Conservation (phyloP, 2,329 filamentous ascomycete genomes). For the Pezizomycotina sp. region DNA sequence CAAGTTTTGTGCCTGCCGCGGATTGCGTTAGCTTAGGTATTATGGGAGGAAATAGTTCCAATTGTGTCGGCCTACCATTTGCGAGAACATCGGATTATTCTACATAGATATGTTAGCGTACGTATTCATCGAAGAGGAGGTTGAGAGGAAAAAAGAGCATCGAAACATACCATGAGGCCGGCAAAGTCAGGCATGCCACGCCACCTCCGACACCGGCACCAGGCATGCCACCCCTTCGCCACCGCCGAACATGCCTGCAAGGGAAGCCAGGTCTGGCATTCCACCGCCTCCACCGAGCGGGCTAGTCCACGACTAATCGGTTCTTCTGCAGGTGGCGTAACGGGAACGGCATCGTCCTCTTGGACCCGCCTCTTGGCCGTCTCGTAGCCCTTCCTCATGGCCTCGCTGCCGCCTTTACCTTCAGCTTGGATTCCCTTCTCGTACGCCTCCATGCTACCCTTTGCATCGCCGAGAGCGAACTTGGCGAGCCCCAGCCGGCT, state of each 20-base stretch:
- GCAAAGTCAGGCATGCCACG: conserved; percentile 77
- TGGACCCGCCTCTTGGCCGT: conserved; percentile 78
- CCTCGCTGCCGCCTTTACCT: conserved; percentile 82
- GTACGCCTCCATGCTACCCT: conserved; percentile 90
- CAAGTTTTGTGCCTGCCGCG: conserved; percentile 85
- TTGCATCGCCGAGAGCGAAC: conserved; percentile 79
- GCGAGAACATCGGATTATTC: conserved; percentile 95
- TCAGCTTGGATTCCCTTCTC: conserved; percentile 82
- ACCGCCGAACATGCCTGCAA: conserved; percentile 59
- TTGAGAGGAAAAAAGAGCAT: too few species aligned
- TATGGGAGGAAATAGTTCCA: too few species aligned
- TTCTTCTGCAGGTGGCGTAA: conserved; percentile 35
- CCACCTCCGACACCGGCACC: conserved; percentile 47
- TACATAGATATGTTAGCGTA: too few species aligned
- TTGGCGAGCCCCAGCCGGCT: conserved; percentile 77
- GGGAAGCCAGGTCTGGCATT: conserved; percentile 52
- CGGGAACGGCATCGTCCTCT: conserved; percentile 48
- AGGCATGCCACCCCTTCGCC: too few species aligned
- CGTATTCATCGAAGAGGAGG: too few species aligned
- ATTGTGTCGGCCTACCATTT: too few species aligned
- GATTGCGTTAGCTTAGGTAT: too few species aligned
- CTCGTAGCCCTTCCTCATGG: conserved; percentile 94
- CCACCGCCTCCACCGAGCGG: conserved; percentile 38
- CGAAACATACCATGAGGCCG: conserved; percentile 80
- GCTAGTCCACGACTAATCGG: conserved; percentile 36